A percentile compares a stretch with the other conserved stretches of the same genome.
These are phyloP conservation scores for Rutstroemia sp. DNA, from an alignment of 2,329 filamentous ascomycete genomes.

Conservation along the genomic window DNA sequence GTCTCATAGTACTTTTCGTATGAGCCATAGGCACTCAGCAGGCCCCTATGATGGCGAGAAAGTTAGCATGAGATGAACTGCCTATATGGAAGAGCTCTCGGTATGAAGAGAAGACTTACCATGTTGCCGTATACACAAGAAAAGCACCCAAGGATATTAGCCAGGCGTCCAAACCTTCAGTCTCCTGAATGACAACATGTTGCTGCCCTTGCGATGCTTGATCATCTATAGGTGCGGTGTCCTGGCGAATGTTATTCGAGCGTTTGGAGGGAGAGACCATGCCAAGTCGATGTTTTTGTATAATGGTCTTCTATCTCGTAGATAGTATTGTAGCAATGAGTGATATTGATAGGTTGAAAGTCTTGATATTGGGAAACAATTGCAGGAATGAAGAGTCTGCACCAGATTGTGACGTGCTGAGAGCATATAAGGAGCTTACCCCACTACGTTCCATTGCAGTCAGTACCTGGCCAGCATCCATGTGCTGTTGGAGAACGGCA, in stretches of 20 bases:
- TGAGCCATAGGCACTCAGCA: background rate
- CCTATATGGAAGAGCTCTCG: background rate
- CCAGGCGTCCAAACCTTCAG: background rate
- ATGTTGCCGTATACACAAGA: background rate
- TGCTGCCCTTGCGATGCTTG: background rate
- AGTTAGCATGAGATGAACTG: background rate
- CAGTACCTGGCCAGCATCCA: no score
- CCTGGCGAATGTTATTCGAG: background rate
- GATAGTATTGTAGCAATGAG: no score
- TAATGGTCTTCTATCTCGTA: no score
- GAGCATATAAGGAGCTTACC: no score
- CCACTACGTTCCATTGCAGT: no score
- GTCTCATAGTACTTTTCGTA: background rate
- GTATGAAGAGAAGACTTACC: background rate
- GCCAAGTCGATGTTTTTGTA: background rate
- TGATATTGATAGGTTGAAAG: no score
- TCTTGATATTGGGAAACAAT: no score
- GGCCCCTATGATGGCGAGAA: background rate
- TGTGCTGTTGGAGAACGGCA: no score
- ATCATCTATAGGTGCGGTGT: background rate
- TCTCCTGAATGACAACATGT: background rate
- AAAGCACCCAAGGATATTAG: background rate
- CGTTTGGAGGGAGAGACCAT: background rate
- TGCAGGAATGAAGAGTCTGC: no score
- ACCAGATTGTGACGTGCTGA: no score